Conservation (phyloP, 306 rosid species). For the Lithocarpus polystachyus region DNA sequence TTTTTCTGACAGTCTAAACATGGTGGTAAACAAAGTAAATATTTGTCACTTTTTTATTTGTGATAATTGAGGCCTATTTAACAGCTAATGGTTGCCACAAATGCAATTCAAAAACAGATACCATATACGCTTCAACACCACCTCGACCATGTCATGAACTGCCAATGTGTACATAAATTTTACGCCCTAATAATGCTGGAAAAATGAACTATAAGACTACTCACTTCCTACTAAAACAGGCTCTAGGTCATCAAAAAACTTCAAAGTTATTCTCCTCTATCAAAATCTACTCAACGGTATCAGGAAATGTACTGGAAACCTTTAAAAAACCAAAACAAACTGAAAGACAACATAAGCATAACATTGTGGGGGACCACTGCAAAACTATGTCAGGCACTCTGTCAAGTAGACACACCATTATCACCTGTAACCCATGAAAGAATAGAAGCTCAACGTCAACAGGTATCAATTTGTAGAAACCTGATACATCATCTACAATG, state of each 20-base stretch:
- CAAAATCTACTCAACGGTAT: conserved; percentile 25
- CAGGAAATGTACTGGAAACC: conserved; percentile 17
- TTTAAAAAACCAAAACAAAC: conserved; percentile 12
- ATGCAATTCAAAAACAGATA: not conserved
- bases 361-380: conserved; percentile 21
- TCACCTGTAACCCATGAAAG: conserved; percentile 16
- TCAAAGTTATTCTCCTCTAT: conserved; percentile 28
- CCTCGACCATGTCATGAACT: not conserved
- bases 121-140: not conserved
- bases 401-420: conserved; percentile 8
- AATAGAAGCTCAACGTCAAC: conserved; percentile 4
- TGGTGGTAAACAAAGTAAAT: not conserved
- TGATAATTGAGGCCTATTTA: not conserved
- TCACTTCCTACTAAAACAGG: conserved; percentile 7
- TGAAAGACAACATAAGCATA: conserved; percentile 21
- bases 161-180: not conserved
- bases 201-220: not conserved
- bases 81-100: not conserved
- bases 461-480: conserved; percentile 11
- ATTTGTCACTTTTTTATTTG: not conserved
- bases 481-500: conserved; percentile 52
- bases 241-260: not conserved
- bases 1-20: not conserved
- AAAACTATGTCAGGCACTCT: conserved; percentile 14
- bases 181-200: not conserved